Base-by-base conservation (phyloP, 2,329 filamentous ascomycete species). In the Nemania sp. region DNA sequence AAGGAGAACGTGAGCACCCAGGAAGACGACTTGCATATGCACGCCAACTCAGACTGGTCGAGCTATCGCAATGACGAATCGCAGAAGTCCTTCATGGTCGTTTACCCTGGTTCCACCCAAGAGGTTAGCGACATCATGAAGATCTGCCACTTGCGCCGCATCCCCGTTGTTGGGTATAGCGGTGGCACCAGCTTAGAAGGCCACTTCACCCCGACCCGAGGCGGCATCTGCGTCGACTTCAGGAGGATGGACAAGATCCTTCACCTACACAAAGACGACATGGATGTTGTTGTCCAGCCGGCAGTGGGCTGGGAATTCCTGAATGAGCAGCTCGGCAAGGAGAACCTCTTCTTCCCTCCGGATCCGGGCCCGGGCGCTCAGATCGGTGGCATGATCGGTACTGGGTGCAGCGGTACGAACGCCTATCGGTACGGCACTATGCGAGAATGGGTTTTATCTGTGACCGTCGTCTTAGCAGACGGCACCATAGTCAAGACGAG, bases 351-450 rank as follows among this genome's bases (percentile, higher is more conserved):
- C 76, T 92, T 94, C 68, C 90, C 90, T 4, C 89, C 89, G 0
- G 90, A 95, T 67, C 90, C 90, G 4, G 89, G 89, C 23, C 90
- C 90, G 41, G 89, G 89, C 6, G 90, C 90, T 46, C 88, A 88
- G 80, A 92, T 95, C 59, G 90, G 90, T 45, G 90, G 90, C 17
- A 90, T 89, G 86, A 81, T 90, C 3, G 84, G 83, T 1, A 89
- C 86, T 9, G 77, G 77, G 42, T 80, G 77, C 67, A 80, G 77
- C 55, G 90, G 90, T 43, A 94, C 90, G 2, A 94, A 95, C 68
- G 84, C 90, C 3, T 91, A 91, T 69, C 80, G 89, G 43, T 94
- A 94, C 67, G 90, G 90, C 46, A 94, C 90, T 0, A 94, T 94
- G 90, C 83, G 88, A 49, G 90, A 95, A 68, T 95, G 90, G 89